Base-by-base conservation (phyloP, 257 asterid species). In the Fraxinus quadrangulata region DNA sequence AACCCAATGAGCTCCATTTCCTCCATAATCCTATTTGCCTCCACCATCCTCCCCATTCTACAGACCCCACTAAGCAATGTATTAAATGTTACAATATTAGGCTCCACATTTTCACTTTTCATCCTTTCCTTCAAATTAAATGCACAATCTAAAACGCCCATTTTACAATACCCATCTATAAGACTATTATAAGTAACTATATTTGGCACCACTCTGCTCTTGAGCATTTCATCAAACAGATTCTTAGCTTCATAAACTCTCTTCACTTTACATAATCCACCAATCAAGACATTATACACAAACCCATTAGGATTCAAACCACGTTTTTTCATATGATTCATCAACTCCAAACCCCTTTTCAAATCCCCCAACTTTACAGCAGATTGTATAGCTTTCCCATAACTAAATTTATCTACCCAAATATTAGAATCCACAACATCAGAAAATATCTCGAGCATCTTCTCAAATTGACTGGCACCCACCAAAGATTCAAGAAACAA, bases 201-300 rank as follows among this genome's bases (percentile, higher is more conserved):
- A 79, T 81, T 85, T 1, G 89, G 92, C 10, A 54, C 72, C 68
- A 92, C 89, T 45, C 83, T 89, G 69, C 86, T 79, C 74, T 75
- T 77, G 51, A 77, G 61, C 98, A 92, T 94, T 84, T 92, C 97
- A 74, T 92, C 96, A 59, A 94, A 87, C 90, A 94, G 70, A 70
- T 90, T 85, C 79, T 45, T 59, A 2, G 97, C 98, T 21, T 91
- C 94, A n/a, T 67, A 84, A 39, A 90, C 77, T 75, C 89, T 89
- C 87, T 56, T 83, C 90, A 84, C 94, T 85, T 88, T 91, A 71
- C 97, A 89, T 88, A 91, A 76, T 31, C 94, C 97, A 54, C 93
- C 89, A 45, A 94, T 91, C 80, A 94, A 77, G 77, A 94, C 98
- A 82, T 92, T 94, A 75, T 88, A 94, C 75, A 89, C 96, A 80